These are phyloP conservation scores for Venturia nashicola DNA, from an alignment of 2,329 filamentous ascomycete species.

Conservation along the genomic window DNA sequence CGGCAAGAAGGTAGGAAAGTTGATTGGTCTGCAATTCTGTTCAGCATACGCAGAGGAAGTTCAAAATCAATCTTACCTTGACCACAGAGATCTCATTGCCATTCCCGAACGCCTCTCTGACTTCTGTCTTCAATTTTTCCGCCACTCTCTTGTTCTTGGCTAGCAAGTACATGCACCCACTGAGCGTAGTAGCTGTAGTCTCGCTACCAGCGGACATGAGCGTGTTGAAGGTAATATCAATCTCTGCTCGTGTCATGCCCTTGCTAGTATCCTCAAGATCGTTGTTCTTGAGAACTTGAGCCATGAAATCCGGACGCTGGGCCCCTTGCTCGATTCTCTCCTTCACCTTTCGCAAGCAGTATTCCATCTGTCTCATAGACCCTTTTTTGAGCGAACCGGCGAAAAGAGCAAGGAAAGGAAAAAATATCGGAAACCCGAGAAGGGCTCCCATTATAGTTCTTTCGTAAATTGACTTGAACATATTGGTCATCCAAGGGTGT, in stretches of 20 bases:
- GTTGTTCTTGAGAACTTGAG: background rate
- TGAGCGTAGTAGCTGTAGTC: conserved; percentile 30
- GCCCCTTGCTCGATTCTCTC: background rate
- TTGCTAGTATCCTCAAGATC: background rate
- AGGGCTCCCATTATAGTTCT: background rate
- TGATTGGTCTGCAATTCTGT: background rate
- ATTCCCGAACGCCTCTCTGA: background rate
- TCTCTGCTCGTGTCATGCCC: conserved; percentile 17
- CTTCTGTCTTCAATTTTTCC: conserved; percentile 8
- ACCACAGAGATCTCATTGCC: background rate
- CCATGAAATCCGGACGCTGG: background rate
- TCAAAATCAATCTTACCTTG: background rate
- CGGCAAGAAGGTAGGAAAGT: background rate
- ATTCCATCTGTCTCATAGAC: background rate
- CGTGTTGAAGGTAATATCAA: conserved; percentile 24
- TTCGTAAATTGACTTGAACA: background rate
- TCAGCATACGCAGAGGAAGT: background rate
- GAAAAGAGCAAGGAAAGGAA: background rate
- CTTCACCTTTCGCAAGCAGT: background rate
- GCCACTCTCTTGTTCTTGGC: conserved; percentile 22
- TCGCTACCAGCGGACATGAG: conserved; percentile 34
- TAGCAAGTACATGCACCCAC: conserved; percentile 25
- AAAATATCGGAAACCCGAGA: background rate
- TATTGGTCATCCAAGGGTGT: background rate
- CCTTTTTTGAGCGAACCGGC: background rate